Evolutionary conservation across 139 green algal species (phyloP).

Genomic region (Micractinium sp.): DNA sequence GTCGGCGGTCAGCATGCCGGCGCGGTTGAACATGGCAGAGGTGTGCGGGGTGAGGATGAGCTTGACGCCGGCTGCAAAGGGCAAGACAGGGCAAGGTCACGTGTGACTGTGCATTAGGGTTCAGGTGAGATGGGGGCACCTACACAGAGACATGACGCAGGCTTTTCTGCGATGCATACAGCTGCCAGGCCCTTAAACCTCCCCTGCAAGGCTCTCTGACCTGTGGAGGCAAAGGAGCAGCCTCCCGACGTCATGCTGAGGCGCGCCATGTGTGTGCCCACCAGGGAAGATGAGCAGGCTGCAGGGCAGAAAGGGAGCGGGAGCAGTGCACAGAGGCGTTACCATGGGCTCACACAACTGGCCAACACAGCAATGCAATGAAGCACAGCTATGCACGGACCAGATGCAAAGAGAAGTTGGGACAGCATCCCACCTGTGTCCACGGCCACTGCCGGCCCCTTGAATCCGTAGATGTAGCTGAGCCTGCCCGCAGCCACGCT

Average conservation of each 20-base stretch:
- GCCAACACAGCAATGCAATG: too few relatives aligned
- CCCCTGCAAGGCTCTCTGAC: neutral
- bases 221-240: conserved; percentile 11
- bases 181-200: neutral
- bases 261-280: conserved; percentile 73
- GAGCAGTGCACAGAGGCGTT: conserved; percentile 63
- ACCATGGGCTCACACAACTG: conserved; percentile 75
- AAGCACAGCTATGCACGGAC: neutral
- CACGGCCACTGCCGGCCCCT: conserved; percentile 74
- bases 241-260: conserved; percentile 31
- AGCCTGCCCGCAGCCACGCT: conserved; percentile 82
- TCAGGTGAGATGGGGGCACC: neutral
- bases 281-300: conserved; percentile 81
- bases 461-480: conserved; percentile 77
- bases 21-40: conserved; percentile 51
- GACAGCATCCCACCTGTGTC: conserved; percentile 65
- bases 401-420: too few relatives aligned
- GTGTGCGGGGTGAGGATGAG: conserved; percentile 52
- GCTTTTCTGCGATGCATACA: neutral
- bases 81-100: neutral
- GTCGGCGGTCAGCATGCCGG: conserved; percentile 46
- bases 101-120: too few relatives aligned
- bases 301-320: conserved; percentile 21
- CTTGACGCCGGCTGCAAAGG: conserved; percentile 47
- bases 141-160: too few relatives aligned